Evolutionary conservation across 805 yeast genomes (phyloP).

Genomic region (Candida succiphila): DNA sequence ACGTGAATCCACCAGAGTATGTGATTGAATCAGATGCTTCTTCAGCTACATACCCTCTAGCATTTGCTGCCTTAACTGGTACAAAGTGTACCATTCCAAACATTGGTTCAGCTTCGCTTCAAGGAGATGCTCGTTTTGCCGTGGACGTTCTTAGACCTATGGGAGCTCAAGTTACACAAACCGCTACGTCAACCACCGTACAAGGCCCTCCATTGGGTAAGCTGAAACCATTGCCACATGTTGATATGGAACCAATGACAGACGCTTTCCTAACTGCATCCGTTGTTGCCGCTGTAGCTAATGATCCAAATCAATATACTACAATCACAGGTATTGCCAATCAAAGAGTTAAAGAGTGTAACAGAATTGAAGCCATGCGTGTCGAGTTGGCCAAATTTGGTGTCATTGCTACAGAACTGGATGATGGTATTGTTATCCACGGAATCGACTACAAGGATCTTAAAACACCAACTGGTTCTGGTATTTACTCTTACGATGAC

Average conservation of each 20-base stretch:
- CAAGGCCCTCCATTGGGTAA: conserved; percentile 72
- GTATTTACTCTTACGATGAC: conserved; percentile 80
- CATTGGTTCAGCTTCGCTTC: conserved; percentile 84
- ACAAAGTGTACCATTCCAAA: conserved; percentile 88
- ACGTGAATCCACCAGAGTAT: conserved; percentile 74
- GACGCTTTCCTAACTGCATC: conserved; percentile 96
- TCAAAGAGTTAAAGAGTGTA: conserved; percentile 96
- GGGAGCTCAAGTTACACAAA: conserved; percentile 88
- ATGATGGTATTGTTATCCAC: conserved; percentile 84
- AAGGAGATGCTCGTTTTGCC: conserved; percentile 97
- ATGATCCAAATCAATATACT: conserved; percentile 45
- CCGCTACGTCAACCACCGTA: conserved; percentile 82
- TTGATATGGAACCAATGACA: conserved; percentile 99
- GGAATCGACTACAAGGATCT: conserved; percentile 51
- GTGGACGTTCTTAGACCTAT: conserved; percentile 85
- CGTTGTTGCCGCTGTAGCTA: conserved; percentile 82
- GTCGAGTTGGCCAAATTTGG: conserved; percentile 84
- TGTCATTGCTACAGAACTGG: conserved; percentile 72
- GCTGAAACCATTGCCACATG: conserved; percentile 58
- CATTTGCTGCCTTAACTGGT: conserved; percentile 95
- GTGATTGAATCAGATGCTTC: conserved; percentile 95
- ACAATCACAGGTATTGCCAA: conserved; percentile 93
- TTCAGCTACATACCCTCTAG: conserved; percentile 95
- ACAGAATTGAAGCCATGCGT: conserved; percentile 92
- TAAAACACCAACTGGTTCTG: conserved; percentile 46